A percentile compares a stretch with the other conserved stretches of the same genome.
Conservation (phyloP, 495 filamentous ascomycete genomes). For the Lophiostoma macrostomum region DNA sequence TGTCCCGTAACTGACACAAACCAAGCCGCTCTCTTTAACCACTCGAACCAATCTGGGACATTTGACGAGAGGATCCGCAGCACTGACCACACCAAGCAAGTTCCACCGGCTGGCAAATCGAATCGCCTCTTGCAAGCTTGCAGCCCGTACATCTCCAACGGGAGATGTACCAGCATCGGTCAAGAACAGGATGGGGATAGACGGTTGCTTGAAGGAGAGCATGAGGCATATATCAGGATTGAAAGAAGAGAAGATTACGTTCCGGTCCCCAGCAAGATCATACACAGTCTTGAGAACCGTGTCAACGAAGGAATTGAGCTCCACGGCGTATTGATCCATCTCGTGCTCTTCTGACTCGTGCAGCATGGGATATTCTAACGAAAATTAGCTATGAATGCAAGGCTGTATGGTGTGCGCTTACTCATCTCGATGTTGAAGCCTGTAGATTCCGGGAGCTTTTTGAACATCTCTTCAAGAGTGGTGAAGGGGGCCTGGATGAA, state of each 20-base stretch:
- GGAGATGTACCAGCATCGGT: constrained; percentile 75
- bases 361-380: constrained; percentile 83
- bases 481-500: constrained; percentile 95
- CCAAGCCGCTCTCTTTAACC: constrained; percentile 91
- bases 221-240: constrained; percentile 95
- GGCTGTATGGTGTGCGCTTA: background rate
- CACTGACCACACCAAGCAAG: constrained; percentile 81
- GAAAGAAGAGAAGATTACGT: constrained; percentile 94
- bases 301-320: constrained; percentile 96
- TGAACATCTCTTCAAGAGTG: constrained; percentile 90
- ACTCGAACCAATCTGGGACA: constrained; percentile 89
- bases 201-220: constrained; percentile 92
- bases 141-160: constrained; percentile 86
- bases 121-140: constrained; percentile 90
- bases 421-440: constrained; percentile 98
- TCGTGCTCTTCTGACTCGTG: constrained; percentile 89
- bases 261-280: constrained; percentile 64
- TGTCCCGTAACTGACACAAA: constrained; percentile 91
- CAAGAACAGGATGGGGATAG: constrained; percentile 90
- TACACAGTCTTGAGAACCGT: constrained; percentile 87
- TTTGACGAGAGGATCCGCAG: constrained; percentile 78
- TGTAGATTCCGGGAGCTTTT: constrained; percentile 70
- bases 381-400: background rate
- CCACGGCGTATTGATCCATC: constrained; percentile 96
- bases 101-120: constrained; percentile 95